These are phyloP conservation scores for Metarhizium sp. DNA, from an alignment of 2,329 filamentous ascomycete species.

Conservation along the genomic window DNA sequence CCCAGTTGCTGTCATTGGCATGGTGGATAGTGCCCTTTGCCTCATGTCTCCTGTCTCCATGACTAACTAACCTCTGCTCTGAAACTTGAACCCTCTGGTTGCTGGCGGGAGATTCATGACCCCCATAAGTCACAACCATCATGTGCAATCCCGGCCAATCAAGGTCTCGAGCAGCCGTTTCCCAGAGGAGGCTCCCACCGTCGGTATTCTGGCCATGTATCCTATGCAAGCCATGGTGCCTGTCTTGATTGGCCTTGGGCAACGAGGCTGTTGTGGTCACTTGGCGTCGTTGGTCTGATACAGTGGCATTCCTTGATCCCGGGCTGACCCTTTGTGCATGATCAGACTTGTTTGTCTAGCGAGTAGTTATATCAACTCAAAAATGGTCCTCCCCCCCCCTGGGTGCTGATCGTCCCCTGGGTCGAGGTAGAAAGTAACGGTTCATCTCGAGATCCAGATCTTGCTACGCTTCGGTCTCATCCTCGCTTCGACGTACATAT, in stretches of 20 bases:
- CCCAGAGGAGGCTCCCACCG: not conserved
- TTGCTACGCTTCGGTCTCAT: not conserved
- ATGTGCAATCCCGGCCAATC: not conserved
- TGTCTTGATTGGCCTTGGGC: slow-evolving; percentile 1
- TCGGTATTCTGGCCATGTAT: not conserved
- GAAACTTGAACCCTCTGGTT: not conserved
- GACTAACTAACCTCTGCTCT: not conserved
- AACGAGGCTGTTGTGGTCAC: slow-evolving; percentile 2
- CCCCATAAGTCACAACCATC: not conserved
- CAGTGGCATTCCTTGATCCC: not conserved
- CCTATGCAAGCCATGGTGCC: slow-evolving; percentile 1
- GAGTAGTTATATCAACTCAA: slow-evolving; percentile 1
- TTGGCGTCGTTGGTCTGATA: not conserved
- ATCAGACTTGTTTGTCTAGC: not conserved
- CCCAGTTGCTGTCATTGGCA: not conserved
- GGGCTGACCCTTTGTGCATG: not conserved
- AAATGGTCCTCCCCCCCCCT: not conserved
- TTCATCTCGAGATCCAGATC: not conserved
- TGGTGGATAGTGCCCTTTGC: not conserved
- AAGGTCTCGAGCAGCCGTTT: not conserved
- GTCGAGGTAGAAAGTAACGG: not conserved
- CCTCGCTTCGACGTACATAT: not conserved
- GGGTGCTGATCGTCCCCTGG: not conserved
- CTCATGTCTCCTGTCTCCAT: not conserved
- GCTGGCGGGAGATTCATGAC: slow-evolving; percentile 3